Conservation (phyloP, 1,284 basidiomycete genomes). For the Marasmius fiardii region DNA sequence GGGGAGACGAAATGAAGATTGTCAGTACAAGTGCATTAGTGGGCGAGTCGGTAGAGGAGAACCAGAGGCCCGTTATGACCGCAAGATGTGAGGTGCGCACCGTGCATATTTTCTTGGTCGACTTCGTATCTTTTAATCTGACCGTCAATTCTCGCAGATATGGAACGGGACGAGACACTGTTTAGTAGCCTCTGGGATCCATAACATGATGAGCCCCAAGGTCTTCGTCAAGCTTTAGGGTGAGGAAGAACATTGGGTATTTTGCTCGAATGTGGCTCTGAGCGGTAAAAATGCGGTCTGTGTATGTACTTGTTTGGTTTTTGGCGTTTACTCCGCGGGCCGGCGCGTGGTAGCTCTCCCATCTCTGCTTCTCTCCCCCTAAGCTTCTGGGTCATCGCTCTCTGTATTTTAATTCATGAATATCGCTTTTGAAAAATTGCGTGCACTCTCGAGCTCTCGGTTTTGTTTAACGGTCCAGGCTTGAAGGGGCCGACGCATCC, state of each 20-base stretch:
- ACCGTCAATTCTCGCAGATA: background rate
- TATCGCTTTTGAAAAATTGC: too few relatives aligned
- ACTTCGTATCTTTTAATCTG: background rate
- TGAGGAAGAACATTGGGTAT: background rate
- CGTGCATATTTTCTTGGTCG: background rate
- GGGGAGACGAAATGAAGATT: slow-evolving; percentile 6
- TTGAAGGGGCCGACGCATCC: too few relatives aligned
- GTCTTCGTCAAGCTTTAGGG: background rate
- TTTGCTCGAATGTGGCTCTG: too few relatives aligned
- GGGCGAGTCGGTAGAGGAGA: background rate
- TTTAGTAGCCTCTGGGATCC: background rate
- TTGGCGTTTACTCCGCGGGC: too few relatives aligned
- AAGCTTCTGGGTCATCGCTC: too few relatives aligned
- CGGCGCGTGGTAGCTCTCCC: too few relatives aligned
- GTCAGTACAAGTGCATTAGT: slow-evolving; percentile 8
- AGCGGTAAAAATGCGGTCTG: too few relatives aligned
- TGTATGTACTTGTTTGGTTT: too few relatives aligned
- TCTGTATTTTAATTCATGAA: too few relatives aligned
- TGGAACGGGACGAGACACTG: background rate
- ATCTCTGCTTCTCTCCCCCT: too few relatives aligned
- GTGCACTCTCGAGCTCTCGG: too few relatives aligned
- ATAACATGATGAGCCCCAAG: background rate
- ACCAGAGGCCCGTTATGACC: background rate
- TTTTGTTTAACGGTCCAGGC: too few relatives aligned
- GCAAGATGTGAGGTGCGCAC: slow-evolving; percentile 7